Evolutionary conservation across 371 early-diverging fungal genomes (phyloP), one percentile per base, ranked within the genome.

Genomic region (Lichtheimia ramosa): DNA sequence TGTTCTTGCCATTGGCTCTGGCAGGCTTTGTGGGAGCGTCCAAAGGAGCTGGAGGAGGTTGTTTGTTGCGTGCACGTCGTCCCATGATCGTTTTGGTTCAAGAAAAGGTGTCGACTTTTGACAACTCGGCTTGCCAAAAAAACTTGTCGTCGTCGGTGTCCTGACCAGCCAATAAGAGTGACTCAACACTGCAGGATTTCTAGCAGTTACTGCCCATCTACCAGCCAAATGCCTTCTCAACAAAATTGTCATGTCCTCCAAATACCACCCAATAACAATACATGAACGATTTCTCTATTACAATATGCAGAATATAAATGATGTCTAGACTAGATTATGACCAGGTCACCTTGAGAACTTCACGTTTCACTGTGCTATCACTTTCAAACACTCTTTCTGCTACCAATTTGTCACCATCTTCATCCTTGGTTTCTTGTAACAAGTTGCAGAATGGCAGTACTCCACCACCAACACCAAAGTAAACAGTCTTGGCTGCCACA

Each of bases 401-500:
- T 25, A 82, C 76, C 59, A 89, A 69, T 25, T 73, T 79, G 25
- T 84, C 83, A n/a, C 81, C 82, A 46, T 75, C 63, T 12, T 75
- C 78, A 51, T 90, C 86, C 18, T 63, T 56, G 15, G 73, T 51
- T 16, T 68, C 42, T 10, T 50, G 48, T 49, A 81, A 49, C 43
- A 89, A 65, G 41, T 79, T 65, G 53, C 85, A 73, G 70, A 96
- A 96, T 14, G 86, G 81, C 12, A 87, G 66, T 23, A 87, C 85
- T 24, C 91, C 88, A 10, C 92, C 93, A 39, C 89, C 86, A 0
- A 90, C 87, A 21, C 98, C 96, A 86, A 97, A 97, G 68, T 97
- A 97, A 8, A 90, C 85, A 1, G 92, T 85, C 67, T 97, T 97
- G 43, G 96, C 96, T 8, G 96, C 96, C 12, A 97, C 85, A 54